Base-by-base conservation (phyloP, 176 grass and related monocot species). In the Oryza longistaminata region DNA sequence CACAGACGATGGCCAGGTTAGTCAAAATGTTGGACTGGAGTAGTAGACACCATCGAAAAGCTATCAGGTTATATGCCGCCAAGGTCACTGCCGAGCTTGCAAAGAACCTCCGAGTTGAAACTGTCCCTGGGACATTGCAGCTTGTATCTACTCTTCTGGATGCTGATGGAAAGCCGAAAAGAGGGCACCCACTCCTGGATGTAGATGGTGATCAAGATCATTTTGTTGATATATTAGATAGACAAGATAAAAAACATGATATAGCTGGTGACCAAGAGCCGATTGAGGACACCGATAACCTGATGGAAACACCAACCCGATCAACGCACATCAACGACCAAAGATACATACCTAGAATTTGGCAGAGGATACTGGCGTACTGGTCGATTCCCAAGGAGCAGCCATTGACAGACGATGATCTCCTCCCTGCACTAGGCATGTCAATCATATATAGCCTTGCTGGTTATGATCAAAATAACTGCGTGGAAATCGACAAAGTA, bases 51-150 rank as follows among this genome's bases (percentile, higher is more conserved):
- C 19, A 81, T 21, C 3, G 37, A 40, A 12, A 3, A 40, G 1
- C 5, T 10, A 70, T 81, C 29, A 81, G 79, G 69, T 39, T 81
- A 52, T 69, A 22, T 11, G 78, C 78, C 0, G 78, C 78, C 2
- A 81, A 52, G 65, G 78, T 81, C 17, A 52, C 24, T 7, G 10
- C 17, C 33, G 16, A 81, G 33, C 65, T 69, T 81, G 78, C 65
- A 14, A 69, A 52, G 16, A 68, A 26, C 64, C 17, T 81, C 19
- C 1, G 78, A 37, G 27, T 70, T 37, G 27, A 5, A 1, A 9
- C 17, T 5, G 49, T 81, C 2, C 78, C 66, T 2, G 66, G 66
- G 0, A 25, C 78, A 5, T 37, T 70, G 19, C 43, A 81, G 65
- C 11, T 53, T 37, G 26, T 81, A 11, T 69, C 65, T 3, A 26